Base-by-base conservation (phyloP, 2,329 filamentous ascomycete genomes). In the Coleophoma cylindrospora region DNA sequence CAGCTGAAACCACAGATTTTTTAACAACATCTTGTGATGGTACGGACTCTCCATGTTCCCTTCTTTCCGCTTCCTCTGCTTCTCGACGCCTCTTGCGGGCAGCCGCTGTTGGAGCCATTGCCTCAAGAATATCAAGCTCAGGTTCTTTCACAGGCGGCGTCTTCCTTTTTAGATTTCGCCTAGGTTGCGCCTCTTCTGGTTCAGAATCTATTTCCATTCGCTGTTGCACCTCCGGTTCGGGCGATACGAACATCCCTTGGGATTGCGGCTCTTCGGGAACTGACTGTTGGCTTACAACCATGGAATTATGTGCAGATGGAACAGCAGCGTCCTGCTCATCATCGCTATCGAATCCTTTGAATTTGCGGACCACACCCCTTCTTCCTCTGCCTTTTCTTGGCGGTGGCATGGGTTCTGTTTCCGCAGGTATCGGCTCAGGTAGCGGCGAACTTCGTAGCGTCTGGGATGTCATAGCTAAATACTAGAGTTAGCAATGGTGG, bases 81-180 rank as follows among this genome's bases (percentile, higher is more conserved):
- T 89, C 74, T 22, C 86, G 83, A 19, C 87, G 84, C n/a, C 84
- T 82, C 66, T 95, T 97, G 63, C 91, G 80, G 5, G 83, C 83
- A 27, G 86, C 83, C 3, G 88, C 84, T 1, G 85, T 89, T 0
- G 91, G 88, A 1, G 91, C 83, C 49, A 96, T 79, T 19, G 79
- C 75, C 13, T 90, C 83, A 65, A 92, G 80, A 9, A 87, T 68
- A 41, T 86, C 79, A 50, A 59, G 53, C 36, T 62, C 58, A 3
- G 58, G 56, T 46, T 66, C 63, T 12, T 74, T 56, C 0, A 71
- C 55, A 4, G 70, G 67, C 2, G 73, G 69, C 3, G 72, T 70
- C 2, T 62, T 64, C 21, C 79, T 68, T 59, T 83, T 83, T 32
- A 54, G 54, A 21, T 48, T 52, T 3, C 47, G 47, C 38, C 51